Conservation (phyloP, 2,329 filamentous ascomycete genomes). For the Colletotrichum sublineola region DNA sequence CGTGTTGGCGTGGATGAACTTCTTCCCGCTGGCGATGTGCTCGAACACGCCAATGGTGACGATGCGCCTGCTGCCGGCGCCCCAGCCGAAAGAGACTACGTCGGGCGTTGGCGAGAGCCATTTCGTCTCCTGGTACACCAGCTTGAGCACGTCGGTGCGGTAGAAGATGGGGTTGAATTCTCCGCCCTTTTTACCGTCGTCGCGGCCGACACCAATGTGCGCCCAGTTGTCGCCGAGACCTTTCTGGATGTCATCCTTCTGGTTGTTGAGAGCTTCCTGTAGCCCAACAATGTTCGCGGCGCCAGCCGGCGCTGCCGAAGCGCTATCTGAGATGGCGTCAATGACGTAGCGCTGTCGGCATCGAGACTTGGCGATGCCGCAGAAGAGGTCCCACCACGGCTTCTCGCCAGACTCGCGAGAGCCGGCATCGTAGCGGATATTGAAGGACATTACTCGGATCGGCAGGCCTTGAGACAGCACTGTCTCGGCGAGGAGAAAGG, state of each 20-base stretch:
- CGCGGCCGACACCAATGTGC: slow-evolving; percentile 65
- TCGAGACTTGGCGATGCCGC: slow-evolving; percentile 50
- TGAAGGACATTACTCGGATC: slow-evolving; percentile 73
- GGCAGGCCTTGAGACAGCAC: slow-evolving; percentile 44
- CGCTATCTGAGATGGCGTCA: slow-evolving; percentile 68
- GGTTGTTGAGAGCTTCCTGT: slow-evolving; percentile 75
- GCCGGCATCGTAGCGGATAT: slow-evolving; percentile 74
- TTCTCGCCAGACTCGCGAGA: slow-evolving; percentile 67
- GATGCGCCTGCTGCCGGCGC: slow-evolving; percentile 58
- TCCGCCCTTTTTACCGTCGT: slow-evolving; percentile 69
- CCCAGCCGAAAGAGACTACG: slow-evolving; percentile 71
- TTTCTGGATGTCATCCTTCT: slow-evolving; percentile 70
- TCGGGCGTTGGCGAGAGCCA: slow-evolving; percentile 75
- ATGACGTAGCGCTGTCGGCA: slow-evolving; percentile 65
- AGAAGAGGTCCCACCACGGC: slow-evolving; percentile 63
- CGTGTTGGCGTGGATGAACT: slow-evolving; percentile 62
- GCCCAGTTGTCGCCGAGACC: slow-evolving; percentile 63
- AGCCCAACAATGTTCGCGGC: slow-evolving; percentile 70
- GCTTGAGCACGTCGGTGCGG: slow-evolving; percentile 63
- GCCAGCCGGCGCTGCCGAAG: slow-evolving; percentile 57
- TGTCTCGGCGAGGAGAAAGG: slow-evolving; percentile 22
- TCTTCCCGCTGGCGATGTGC: slow-evolving; percentile 54
- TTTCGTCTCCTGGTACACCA: slow-evolving; percentile 65
- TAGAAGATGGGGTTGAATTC: slow-evolving; percentile 78
- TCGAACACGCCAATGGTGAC: slow-evolving; percentile 63